These are phyloP conservation scores for Trifolium pratense DNA, from an alignment of 306 rosid species.

Conservation along the genomic window DNA sequence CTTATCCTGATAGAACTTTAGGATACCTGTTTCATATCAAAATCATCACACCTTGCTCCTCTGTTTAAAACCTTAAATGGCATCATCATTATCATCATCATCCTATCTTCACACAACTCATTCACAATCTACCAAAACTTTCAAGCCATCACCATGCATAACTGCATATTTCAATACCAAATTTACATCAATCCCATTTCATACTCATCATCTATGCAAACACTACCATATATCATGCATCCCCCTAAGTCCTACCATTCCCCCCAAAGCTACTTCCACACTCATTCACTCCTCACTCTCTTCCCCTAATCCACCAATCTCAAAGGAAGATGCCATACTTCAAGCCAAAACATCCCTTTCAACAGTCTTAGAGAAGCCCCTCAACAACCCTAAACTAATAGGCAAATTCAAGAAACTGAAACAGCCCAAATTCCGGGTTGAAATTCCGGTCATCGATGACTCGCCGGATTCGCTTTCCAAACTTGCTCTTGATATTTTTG, in stretches of 20 bases:
- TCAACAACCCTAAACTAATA: conserved; percentile 72
- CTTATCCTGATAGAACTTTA: conserved; percentile 48
- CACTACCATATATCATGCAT: conserved; percentile 43
- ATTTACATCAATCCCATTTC: conserved; percentile 46
- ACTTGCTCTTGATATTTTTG: conserved; percentile 69
- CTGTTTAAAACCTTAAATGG: conserved; percentile 53
- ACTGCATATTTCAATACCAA: conserved; percentile 39
- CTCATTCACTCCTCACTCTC: conserved; percentile 54
- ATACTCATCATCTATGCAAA: conserved; percentile 25
- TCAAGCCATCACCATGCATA: conserved; percentile 44
- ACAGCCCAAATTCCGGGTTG: conserved; percentile 78
- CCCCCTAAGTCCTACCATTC: conserved; percentile 32
- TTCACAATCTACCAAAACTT: conserved; percentile 39
- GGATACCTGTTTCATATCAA: conserved; percentile 31
- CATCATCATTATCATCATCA: conserved; percentile 46
- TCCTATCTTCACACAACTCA: conserved; percentile 48
- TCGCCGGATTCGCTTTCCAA: conserved; percentile 67
- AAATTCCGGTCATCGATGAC: conserved; percentile 79
- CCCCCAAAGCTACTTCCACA: conserved; percentile 45
- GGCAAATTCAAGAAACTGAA: conserved; percentile 66
- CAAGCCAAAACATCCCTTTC: conserved; percentile 87
- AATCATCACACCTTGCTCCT: neutral
- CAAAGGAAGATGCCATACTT: conserved; percentile 76
- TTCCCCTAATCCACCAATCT: conserved; percentile 74
- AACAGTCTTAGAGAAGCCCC: conserved; percentile 72